A percentile compares a stretch with the other conserved stretches of the same genome.
phyloP scores from a whole-genome alignment of 164 flowering plant genomes.

The Euptelea pleiosperma region DNA sequence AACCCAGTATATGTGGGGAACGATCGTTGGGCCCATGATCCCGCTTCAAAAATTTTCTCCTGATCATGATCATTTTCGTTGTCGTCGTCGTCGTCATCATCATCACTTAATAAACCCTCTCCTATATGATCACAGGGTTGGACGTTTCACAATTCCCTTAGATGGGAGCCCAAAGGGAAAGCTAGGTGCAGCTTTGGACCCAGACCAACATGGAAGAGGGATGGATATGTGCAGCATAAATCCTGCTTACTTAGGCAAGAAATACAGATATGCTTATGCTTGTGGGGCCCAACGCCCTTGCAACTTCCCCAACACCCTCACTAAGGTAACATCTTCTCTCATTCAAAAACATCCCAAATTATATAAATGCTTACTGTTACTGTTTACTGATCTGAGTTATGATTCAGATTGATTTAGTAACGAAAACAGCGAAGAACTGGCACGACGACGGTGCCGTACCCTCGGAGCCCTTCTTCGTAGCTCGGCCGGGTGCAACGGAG shows the following conservation, averaged over 20 bases:
- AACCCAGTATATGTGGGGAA: too few species aligned
- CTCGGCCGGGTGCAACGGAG: slow-evolving; percentile 76
- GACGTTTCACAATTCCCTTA: slow-evolving; percentile 76
- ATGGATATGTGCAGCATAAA: slow-evolving; percentile 99
- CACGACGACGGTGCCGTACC: slow-evolving; percentile 74
- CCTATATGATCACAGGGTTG: slow-evolving; percentile 55
- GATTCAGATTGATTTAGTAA: slow-evolving; percentile 67
- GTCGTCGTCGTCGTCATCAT: too few species aligned
- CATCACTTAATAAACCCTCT: too few species aligned
- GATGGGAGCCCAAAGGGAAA: slow-evolving; percentile 81
- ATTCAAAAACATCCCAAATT: too few species aligned
- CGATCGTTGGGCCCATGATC: too few species aligned
- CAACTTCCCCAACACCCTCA: slow-evolving; percentile 92
- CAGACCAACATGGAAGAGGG: slow-evolving; percentile 85
- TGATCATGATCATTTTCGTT: too few species aligned
- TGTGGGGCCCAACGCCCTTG: slow-evolving; percentile 95
- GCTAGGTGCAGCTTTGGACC: slow-evolving; percentile 76
- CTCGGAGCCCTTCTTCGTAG: slow-evolving; percentile 90
- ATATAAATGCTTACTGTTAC: neutral
- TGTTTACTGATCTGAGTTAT: neutral
- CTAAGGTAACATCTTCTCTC: slow-evolving; percentile 67
- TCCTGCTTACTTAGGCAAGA: slow-evolving; percentile 64
- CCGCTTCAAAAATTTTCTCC: too few species aligned
- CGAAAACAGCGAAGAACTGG: slow-evolving; percentile 82
- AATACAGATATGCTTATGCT: slow-evolving; percentile 88